A percentile compares a stretch with the other conserved stretches of the same genome.
These are phyloP conservation scores for Ettlia oleoabundans DNA, from an alignment of 139 green algal genomes.

Conservation along the genomic window DNA sequence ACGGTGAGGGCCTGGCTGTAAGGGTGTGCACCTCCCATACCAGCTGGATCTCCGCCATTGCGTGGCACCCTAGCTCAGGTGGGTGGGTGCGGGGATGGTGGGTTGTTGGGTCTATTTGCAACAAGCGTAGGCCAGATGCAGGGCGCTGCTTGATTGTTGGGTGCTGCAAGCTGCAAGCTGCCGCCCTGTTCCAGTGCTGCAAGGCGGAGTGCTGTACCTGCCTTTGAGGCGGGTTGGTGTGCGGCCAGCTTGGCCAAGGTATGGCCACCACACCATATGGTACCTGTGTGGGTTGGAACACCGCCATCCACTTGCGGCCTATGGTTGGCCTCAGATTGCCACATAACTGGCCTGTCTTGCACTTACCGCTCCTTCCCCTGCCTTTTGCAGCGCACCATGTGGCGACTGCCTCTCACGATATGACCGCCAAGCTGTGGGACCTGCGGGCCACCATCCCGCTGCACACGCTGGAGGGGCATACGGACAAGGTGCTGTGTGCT, in stretches of 20 bases:
- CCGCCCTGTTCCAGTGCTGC: too few species aligned
- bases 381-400: constrained; percentile 65
- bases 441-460: constrained; percentile 58
- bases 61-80: constrained; percentile 66
- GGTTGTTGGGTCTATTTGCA: too few species aligned
- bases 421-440: constrained; percentile 72
- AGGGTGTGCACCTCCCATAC: constrained; percentile 59
- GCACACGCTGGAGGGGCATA: constrained; percentile 56
- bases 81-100: not conserved
- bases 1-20: constrained; percentile 55
- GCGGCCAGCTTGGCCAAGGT: too few species aligned
- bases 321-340: too few species aligned
- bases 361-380: not conserved
- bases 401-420: constrained; percentile 63
- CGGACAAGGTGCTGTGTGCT: constrained; percentile 52
- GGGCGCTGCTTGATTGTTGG: not conserved
- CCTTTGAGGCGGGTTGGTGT: too few species aligned
- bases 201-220: too few species aligned
- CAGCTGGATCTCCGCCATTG: constrained; percentile 73
- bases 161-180: not conserved
- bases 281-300: too few species aligned
- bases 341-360: not conserved
- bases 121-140: not conserved
- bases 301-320: too few species aligned
- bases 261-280: too few species aligned